Evolutionary conservation across 2,329 filamentous ascomycete genomes (phyloP).

Genomic region (Acephala macrosclerotiorum): DNA sequence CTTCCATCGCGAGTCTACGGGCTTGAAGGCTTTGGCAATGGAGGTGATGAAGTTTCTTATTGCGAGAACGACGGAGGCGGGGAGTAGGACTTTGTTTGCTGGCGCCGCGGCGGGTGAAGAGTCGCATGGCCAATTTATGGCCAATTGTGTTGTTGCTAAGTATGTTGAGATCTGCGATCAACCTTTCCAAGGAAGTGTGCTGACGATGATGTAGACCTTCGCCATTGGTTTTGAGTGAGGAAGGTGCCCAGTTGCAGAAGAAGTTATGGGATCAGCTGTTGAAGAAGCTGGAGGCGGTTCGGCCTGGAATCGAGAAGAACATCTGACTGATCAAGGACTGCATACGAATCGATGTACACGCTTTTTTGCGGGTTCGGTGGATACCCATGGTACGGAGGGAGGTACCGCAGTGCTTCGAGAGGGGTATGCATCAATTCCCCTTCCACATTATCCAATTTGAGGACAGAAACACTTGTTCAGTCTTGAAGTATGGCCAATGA

Average conservation of each 20-base stretch:
- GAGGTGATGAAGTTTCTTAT: constrained; percentile 45
- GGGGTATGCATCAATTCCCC: too few species aligned
- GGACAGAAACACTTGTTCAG: too few species aligned
- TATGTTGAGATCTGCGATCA: neutral
- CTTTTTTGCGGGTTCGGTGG: too few species aligned
- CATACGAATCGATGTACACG: too few species aligned
- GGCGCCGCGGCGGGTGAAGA: constrained; percentile 46
- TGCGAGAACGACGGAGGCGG: constrained; percentile 55
- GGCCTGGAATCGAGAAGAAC: constrained; percentile 45
- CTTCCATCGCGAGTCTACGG: constrained; percentile 49
- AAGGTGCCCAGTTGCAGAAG: constrained; percentile 46
- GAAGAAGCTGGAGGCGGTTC: constrained; percentile 49
- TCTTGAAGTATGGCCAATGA: too few species aligned
- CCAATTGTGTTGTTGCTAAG: constrained; percentile 26
- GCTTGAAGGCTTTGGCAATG: constrained; percentile 17
- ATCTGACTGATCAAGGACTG: neutral
- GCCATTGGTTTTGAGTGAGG: constrained; percentile 43
- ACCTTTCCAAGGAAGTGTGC: neutral
- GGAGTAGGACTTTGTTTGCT: constrained; percentile 52
- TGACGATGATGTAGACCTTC: constrained; percentile 31
- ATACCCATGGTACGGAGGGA: too few species aligned
- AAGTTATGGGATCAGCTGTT: constrained; percentile 51
- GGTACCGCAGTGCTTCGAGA: too few species aligned
- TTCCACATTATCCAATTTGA: too few species aligned
- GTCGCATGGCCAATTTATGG: constrained; percentile 39